Percentiles rank a stretch among this genome's conserved stretches.
Conservation (phyloP, 768 basidiomycete genomes). For the Pleurotus tuber-regium region DNA sequence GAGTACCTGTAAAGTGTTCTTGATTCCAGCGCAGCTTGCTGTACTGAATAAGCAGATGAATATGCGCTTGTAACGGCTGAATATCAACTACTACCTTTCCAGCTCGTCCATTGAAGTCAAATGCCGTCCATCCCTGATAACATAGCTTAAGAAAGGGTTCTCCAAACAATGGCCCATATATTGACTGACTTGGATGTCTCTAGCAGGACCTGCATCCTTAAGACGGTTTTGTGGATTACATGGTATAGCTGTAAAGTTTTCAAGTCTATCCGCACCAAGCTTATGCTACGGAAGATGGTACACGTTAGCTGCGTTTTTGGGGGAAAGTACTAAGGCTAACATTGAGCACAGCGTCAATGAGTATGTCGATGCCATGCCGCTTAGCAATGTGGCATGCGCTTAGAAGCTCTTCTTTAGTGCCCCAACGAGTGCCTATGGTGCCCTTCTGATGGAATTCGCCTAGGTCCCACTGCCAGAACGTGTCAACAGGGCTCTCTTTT, state of each 20-base stretch:
- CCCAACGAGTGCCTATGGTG: conserved; percentile 76
- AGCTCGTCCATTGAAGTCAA: conserved; percentile 76
- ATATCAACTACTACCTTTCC: conserved; percentile 48
- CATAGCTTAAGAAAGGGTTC: conserved; percentile 6
- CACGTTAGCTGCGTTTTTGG: no score
- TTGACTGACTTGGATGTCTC: conserved; percentile 62
- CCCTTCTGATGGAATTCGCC: conserved; percentile 85
- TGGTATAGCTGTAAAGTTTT: conserved; percentile 66
- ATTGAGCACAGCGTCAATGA: conserved; percentile 89
- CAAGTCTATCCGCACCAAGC: conserved; percentile 77
- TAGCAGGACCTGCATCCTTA: conserved; percentile 52
- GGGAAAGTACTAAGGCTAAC: conserved; percentile 40
- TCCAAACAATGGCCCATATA: neutral
- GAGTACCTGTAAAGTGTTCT: conserved; percentile 74
- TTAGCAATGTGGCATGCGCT: conserved; percentile 67
- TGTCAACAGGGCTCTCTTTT: no score
- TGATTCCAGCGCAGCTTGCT: conserved; percentile 71
- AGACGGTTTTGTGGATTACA: conserved; percentile 70
- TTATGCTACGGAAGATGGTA: conserved; percentile 54
- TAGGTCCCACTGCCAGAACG: conserved; percentile 75
- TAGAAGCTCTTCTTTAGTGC: conserved; percentile 77
- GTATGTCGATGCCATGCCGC: conserved; percentile 65
- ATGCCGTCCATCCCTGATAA: conserved; percentile 78
- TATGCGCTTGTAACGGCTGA: neutral
- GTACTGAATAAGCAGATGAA: conserved; percentile 60